A percentile compares a stretch with the other conserved stretches of the same genome.
Conservation (phyloP, 805 yeast species). For the Starmerella sp. region DNA sequence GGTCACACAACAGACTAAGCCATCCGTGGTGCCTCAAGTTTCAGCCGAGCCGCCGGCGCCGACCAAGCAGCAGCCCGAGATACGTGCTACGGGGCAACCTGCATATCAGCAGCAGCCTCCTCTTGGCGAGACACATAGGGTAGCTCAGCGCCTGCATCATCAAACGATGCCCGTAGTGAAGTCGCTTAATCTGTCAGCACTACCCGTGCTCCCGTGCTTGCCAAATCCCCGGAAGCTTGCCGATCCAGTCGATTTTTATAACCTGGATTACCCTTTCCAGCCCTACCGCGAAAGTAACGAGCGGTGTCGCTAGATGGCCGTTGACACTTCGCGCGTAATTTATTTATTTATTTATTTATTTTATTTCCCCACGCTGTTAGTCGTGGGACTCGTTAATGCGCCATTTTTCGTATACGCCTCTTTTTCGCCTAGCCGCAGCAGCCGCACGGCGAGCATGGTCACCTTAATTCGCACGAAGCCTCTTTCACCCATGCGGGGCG, state of each 20-base stretch:
- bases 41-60: neutral
- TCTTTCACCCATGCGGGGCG: neutral
- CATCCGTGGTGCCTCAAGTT: neutral
- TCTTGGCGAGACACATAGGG: neutral
- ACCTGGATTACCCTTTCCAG: neutral
- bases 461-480: neutral
- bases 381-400: neutral
- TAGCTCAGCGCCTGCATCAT: neutral
- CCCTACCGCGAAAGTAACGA: conserved; percentile 21
- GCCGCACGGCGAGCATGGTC: neutral
- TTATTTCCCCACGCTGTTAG: neutral
- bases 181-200: neutral
- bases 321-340: neutral
- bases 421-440: neutral
- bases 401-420: neutral
- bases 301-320: conserved; percentile 6
- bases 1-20: no score
- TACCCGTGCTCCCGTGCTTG: neutral
- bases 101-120: neutral
- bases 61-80: no score
- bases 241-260: neutral
- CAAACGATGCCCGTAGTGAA: neutral
- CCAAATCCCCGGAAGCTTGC: neutral
- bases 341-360: conserved; percentile 8
- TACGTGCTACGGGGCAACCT: neutral